Evolutionary conservation across 2,329 filamentous ascomycete genomes (phyloP), one percentile per base, ranked within the genome.

Genomic region (Talaromyces sp.): DNA sequence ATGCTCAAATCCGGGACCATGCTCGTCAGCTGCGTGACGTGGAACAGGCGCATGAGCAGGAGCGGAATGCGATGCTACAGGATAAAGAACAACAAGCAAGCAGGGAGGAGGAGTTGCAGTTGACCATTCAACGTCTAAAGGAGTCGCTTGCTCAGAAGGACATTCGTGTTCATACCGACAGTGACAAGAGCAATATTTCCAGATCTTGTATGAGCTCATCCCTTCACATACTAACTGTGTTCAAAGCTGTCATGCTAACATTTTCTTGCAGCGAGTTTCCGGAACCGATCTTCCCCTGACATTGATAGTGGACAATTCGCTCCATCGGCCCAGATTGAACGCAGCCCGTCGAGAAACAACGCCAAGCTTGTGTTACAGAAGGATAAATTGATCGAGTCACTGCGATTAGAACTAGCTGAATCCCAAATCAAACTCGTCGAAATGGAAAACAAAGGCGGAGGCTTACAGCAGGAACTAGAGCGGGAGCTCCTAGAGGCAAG

Each of bases 341-440:
- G 91, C 63, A 96, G 90, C 80, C 89, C 95, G 67, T 96, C 91
- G 35, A 84, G 89, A 63, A 95, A 89, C 72, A 93, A 89, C 74
- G 95, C 91, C 13, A 95, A 93, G 73, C 80, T 96, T 54, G 83
- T 97, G 53, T 81, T 95, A 65, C 92, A 97, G 73, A 99, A 97
- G 73, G 94, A 99, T 75, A 94, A 95, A 76, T 80, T 97, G 60
- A 97, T 99, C 66, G 93, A 97, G 72, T 91, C 89, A 10, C 80
- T 99, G 62, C 85, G 93, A 58, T 83, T 97, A 25, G 94, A 99
- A 72, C 82, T 99, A 51, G 93, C 94, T 43, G 94, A 97, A 73
- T 88, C 90, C 21, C 92, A 97, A 73, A 95, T 97, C 76, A 97
- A 96, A 74, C 81, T 97, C 25, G 88, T 96, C 28, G 93, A 97